phyloP scores from a whole-genome alignment of 1,139 yeast genomes.

The Debaryomyces fabryi region DNA sequence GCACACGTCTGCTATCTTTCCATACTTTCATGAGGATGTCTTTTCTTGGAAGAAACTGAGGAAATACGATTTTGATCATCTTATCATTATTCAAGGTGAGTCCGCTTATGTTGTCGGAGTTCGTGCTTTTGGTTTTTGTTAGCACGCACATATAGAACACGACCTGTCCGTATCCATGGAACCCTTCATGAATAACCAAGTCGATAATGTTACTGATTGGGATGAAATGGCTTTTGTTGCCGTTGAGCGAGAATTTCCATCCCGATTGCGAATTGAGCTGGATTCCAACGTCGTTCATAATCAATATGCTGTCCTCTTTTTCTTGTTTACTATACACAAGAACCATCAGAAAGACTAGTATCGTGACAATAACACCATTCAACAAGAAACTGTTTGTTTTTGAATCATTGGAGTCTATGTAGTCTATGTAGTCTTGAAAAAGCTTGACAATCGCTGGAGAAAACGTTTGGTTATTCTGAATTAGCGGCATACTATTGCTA shows the following conservation, averaged over 20 bases:
- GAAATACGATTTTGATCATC: constrained; percentile 52
- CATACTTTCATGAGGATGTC: constrained; percentile 45
- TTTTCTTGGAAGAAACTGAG: constrained; percentile 48
- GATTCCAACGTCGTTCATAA: constrained; percentile 43
- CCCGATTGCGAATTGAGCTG: constrained; percentile 31
- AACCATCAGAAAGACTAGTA: constrained; percentile 13
- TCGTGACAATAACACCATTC: constrained; percentile 1
- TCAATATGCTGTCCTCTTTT: constrained; percentile 35
- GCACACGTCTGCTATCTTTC: constrained; percentile 39
- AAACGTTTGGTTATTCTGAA: background rate
- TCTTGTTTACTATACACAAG: constrained; percentile 22
- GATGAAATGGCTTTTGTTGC: constrained; percentile 40
- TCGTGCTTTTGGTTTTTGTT: constrained; percentile 35
- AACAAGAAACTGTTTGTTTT: background rate
- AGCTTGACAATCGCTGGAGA: background rate
- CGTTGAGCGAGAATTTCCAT: constrained; percentile 31
- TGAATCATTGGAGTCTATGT: background rate
- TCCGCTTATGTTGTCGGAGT: background rate
- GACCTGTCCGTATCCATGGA: constrained; percentile 61
- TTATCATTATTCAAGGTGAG: constrained; percentile 21
- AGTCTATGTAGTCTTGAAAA: constrained; percentile 1
- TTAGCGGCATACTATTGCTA: background rate
- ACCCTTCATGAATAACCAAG: constrained; percentile 69
- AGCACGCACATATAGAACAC: constrained; percentile 61
- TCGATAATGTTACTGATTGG: constrained; percentile 59